These are phyloP conservation scores for Trichomonascaceae sp. DNA, from an alignment of 1,139 yeast species.

Conservation along the genomic window DNA sequence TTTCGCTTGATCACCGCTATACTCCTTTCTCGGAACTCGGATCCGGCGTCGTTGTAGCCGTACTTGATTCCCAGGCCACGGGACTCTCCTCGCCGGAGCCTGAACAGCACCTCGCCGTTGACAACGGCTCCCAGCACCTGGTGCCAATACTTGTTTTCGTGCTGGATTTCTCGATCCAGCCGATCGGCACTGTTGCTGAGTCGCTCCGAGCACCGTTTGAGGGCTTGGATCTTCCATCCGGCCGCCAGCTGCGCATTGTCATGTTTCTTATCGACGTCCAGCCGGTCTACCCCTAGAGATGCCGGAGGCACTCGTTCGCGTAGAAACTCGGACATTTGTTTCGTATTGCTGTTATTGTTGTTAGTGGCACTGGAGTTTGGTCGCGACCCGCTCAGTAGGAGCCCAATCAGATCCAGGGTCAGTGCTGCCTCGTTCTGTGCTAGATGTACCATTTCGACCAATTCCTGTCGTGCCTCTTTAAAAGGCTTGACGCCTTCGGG, in stretches of 20 bases:
- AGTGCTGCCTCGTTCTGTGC: conserved; percentile 86
- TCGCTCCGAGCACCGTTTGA: conserved; percentile 40
- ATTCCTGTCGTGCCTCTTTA: conserved; percentile 41
- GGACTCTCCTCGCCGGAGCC: conserved; percentile 42
- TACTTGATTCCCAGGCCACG: conserved; percentile 64
- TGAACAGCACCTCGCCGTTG: conserved; percentile 60
- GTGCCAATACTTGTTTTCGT: conserved; percentile 68
- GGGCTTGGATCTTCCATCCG: conserved; percentile 77
- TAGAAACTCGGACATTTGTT: conserved; percentile 84
- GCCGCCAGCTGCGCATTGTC: conserved; percentile 41
- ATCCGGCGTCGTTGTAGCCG: conserved; percentile 88
- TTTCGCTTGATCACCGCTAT: conserved; percentile 45
- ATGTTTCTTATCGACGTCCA: conserved; percentile 17
- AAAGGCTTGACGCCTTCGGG: conserved; percentile 24
- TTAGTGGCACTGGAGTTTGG: conserved; percentile 81
- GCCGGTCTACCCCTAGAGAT: conserved; percentile 55
- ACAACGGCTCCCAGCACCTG: conserved; percentile 40
- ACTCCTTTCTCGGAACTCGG: conserved; percentile 61
- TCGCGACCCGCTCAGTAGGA: conserved; percentile 65
- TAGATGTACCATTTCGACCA: conserved; percentile 40
- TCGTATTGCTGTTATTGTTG: too few species aligned
- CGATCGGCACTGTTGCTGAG: conserved; percentile 40
- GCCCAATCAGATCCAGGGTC: conserved; percentile 75
- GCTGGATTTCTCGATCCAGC: conserved; percentile 40
- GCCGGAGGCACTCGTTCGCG: conserved; percentile 69